Evolutionary conservation across 2,329 filamentous ascomycete species (phyloP), one percentile per base, ranked within the genome.

Genomic region (Cercospora zeae-maydis): DNA sequence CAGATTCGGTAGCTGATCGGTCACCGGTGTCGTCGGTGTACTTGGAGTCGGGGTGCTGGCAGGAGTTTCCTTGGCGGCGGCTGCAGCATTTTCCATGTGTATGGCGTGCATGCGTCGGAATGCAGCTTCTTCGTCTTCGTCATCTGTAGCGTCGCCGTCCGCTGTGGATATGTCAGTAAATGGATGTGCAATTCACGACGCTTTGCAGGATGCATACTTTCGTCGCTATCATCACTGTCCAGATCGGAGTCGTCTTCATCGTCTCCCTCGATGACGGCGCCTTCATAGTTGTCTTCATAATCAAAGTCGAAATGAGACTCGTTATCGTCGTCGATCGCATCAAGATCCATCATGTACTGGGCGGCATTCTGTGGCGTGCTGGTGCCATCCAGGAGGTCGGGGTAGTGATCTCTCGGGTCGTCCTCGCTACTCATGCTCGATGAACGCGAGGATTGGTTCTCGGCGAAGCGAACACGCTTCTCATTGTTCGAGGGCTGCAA

Each of bases 61-160:
- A 36, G 67, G 63, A 47, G 57, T 59, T 10, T 16, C 19, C 47
- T 49, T 24, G 13, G 56, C 39, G 16, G 56, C 56, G 33, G 33
- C 39, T 19, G 31, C 24, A 3, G 19, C 33, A 36, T 59, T 59
- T 30, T 59, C 24, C 19, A 24, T 52, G 56, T 59, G 56, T n/a
- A 59, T 59, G 27, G 56, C 56, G 24, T 51, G 56, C 56, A 59
- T 59, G 33, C 56, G 64, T 36, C 71, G 70, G 45, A 72, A 73
- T 34, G 69, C 67, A 24, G 66, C 68, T 39, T 75, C 74, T 64
- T 75, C 67, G 14, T 67, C 68, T 54, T 75, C 74, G 62, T 75
- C 74, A 54, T 76, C 74, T 31, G 74, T 76, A 16, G 73, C 74
- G 51, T 75, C 74, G 34, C 74, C 75, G 59, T 74, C 75, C 27